Conservation (phyloP, 2,329 filamentous ascomycete species). For the Hansfordia pulvinata region DNA sequence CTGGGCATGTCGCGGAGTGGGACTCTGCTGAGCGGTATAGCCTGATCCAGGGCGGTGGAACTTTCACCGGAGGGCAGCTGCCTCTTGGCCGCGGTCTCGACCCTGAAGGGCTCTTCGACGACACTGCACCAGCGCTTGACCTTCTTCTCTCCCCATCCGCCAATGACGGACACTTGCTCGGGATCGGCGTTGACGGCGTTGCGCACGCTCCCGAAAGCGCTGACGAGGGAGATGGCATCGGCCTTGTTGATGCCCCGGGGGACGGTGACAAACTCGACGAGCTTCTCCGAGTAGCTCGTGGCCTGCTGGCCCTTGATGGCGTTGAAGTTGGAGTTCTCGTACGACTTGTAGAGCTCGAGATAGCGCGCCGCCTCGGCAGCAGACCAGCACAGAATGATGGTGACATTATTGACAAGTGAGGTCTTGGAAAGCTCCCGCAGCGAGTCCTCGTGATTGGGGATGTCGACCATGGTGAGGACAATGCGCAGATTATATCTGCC, state of each 20-base stretch:
- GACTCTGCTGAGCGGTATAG: slow-evolving; percentile 23
- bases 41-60: slow-evolving; percentile 18
- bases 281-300: slow-evolving; percentile 68
- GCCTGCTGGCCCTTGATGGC: slow-evolving; percentile 80
- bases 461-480: slow-evolving; percentile 84
- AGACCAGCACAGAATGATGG: slow-evolving; percentile 86
- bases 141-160: slow-evolving; percentile 93
- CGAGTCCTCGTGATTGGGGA: slow-evolving; percentile 82
- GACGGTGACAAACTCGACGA: slow-evolving; percentile 86
- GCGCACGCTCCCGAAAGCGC: slow-evolving; percentile 79
- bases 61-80: slow-evolving; percentile 13
- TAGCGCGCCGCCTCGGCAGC: slow-evolving; percentile 89
- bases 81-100: slow-evolving; percentile 52
- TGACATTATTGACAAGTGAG: slow-evolving; percentile 82
- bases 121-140: slow-evolving; percentile 73
- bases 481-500: slow-evolving; percentile 80
- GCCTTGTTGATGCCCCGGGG: slow-evolving; percentile 88
- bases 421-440: slow-evolving; percentile 87
- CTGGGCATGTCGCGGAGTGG: slow-evolving; percentile 25
- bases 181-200: slow-evolving; percentile 78
- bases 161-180: slow-evolving; percentile 73
- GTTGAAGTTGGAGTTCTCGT: slow-evolving; percentile 68
- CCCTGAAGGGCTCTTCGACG: slow-evolving; percentile 74
- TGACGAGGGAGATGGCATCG: slow-evolving; percentile 79
- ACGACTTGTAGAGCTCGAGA: slow-evolving; percentile 87